Evolutionary conservation across 306 rosid genomes (phyloP), one percentile per base, ranked within the genome.

Genomic region (Echinosophora koreensis): DNA sequence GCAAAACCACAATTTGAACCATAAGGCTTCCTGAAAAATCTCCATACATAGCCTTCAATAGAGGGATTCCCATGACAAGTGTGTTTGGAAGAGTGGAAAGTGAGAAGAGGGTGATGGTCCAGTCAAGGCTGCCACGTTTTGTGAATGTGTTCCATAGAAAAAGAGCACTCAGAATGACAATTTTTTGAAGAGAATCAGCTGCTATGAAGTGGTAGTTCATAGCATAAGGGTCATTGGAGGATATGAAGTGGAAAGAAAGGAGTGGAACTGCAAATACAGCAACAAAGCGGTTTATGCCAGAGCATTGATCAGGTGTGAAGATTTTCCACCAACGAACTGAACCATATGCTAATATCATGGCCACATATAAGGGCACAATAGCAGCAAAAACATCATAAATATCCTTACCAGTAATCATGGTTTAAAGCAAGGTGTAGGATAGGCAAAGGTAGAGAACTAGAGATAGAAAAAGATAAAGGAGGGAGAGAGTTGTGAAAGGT

Each of bases 11-110:
- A 39, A 93, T 87, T 55, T 93, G 98, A 5, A 91, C 93, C 95
- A 93, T 91, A 7, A 93, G 87, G n/a, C 16, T 66, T 0, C 91
- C 95, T 0, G 95, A 91, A 61, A 80, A 87, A 34, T 91, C 93
- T 0, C 98, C 97, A 9, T 93, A 93, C 98, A 93, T 93, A 59
- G 97, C 93, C 14, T 84, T 89, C 5, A 93, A 64, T 2, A 93
- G 84, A 4, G 98, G 98, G 65, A 93, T 86, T 9, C 98, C 98
- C 95, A 93, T 87, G 47, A 93, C 92, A 7, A 93, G 96, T 8
- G 98, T 89, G 89, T 93, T 93, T 34, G 98, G 98, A 0, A 93
- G 92, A 18, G 95, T 84, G 11, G 98, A 93, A 46, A 93, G 92
- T 0, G 98, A 89, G 82, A 93, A 93, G 11, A 93, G 92, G 0